These are phyloP conservation scores for Eustoma russellianum DNA, from an alignment of 257 asterid species.

Conservation along the genomic window DNA sequence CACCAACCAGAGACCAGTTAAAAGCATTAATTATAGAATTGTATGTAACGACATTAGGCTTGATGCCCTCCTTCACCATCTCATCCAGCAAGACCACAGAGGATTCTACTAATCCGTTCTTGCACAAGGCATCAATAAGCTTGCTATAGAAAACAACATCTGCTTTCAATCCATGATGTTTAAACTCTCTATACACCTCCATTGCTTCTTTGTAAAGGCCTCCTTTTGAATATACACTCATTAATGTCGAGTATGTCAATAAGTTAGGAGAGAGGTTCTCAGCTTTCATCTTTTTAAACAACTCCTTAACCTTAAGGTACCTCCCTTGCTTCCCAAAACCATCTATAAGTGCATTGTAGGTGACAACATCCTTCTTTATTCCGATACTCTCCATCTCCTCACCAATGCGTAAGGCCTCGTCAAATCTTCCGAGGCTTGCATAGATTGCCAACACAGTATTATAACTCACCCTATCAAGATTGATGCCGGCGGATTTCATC, in stretches of 20 bases:
- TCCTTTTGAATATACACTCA: conserved; percentile 79
- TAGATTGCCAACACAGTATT: conserved; percentile 75
- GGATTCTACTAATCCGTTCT: conserved; percentile 78
- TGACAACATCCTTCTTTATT: conserved; percentile 85
- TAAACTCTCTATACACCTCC: conserved; percentile 65
- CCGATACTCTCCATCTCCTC: conserved; percentile 92
- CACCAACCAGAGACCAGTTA: conserved; percentile 44
- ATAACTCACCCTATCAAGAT: conserved; percentile 75
- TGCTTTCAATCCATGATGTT: conserved; percentile 63
- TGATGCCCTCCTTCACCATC: conserved; percentile 89
- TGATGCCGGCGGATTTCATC: conserved; percentile 80
- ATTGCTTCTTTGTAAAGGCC: conserved; percentile 58
- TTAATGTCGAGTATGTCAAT: conserved; percentile 70
- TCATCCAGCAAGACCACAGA: conserved; percentile 70
- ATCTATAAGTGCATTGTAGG: conserved; percentile 81
- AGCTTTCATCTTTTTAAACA: conserved; percentile 61
- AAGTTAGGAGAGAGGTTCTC: conserved; percentile 65
- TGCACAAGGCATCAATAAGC: conserved; percentile 83
- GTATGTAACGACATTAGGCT: conserved; percentile 90
- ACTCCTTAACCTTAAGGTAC: conserved; percentile 63
- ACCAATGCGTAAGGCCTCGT: conserved; percentile 65
- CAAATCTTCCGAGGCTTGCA: conserved; percentile 79
- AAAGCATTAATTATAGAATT: conserved; percentile 90
- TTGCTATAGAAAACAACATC: conserved; percentile 95
- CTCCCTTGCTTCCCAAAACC: conserved; percentile 88